Percentiles rank a stretch among this genome's conserved stretches.
Evolutionary conservation across 371 early-diverging fungal genomes (phyloP).

Genomic region (Circinella umbellata): DNA sequence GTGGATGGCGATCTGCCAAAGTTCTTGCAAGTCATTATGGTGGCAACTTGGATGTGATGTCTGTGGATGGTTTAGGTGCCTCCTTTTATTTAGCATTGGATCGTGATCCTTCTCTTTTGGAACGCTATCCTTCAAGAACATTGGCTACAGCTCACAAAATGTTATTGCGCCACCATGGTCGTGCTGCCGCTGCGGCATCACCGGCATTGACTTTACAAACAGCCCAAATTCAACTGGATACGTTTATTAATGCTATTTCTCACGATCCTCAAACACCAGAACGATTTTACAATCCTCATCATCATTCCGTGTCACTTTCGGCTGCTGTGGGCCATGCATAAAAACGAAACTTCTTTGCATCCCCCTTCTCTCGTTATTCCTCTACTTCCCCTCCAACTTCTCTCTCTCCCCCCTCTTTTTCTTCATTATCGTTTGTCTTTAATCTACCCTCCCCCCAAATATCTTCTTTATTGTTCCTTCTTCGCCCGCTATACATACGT

Average conservation of each 20-base stretch:
- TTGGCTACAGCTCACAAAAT: conserved; percentile 5
- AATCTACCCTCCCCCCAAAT: too few species aligned
- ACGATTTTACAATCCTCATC: conserved; percentile 12
- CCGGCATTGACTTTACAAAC: conserved; percentile 21
- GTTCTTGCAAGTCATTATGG: conserved; percentile 72
- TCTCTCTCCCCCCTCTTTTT: too few species aligned
- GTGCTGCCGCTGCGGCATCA: conserved; percentile 9
- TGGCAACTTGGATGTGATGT: conserved; percentile 72
- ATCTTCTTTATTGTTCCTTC: too few species aligned
- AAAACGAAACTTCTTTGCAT: conserved; percentile 11
- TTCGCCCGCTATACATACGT: too few species aligned
- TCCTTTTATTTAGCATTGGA: conserved; percentile 76
- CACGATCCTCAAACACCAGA: conserved; percentile 5
- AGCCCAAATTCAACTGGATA: conserved; percentile 22
- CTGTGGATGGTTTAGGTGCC: conserved; percentile 78
- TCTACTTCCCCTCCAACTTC: too few species aligned
- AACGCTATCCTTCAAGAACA: conserved; percentile 49
- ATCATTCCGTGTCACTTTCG: conserved; percentile 41
- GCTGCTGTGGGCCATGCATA: conserved; percentile 40
- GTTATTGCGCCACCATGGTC: conserved; percentile 7
- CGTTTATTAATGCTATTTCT: conserved; percentile 21
- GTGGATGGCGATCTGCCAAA: conserved; percentile 41
- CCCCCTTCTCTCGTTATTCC: too few species aligned
- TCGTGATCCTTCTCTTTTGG: conserved; percentile 55
- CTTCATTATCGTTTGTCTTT: too few species aligned